phyloP scores from a whole-genome alignment of 108 stramenopile genomes.

The Cyclotella atomus region DNA sequence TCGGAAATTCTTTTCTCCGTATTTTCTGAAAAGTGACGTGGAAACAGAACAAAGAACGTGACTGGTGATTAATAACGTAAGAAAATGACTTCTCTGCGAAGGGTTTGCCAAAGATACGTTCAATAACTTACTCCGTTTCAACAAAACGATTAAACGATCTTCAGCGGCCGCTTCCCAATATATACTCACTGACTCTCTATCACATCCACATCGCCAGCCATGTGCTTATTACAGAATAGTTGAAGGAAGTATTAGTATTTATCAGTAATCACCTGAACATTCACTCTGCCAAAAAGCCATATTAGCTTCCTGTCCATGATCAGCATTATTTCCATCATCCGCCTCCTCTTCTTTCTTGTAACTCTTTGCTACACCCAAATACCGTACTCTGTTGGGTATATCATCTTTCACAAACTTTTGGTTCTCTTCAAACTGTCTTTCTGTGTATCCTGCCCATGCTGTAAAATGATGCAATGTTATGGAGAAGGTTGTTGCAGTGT shows the following conservation, averaged over 20 bases:
- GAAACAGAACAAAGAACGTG: too few relatives aligned
- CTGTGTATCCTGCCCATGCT: conserved; percentile 56
- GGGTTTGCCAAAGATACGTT: not conserved
- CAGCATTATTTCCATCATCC: not conserved
- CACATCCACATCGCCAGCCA: too few relatives aligned
- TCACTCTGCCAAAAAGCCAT: conserved; percentile 2
- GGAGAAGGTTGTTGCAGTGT: conserved; percentile 64
- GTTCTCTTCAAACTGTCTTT: conserved; percentile 42
- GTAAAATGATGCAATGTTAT: conserved; percentile 80
- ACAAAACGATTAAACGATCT: too few relatives aligned
- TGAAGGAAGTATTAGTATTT: not conserved
- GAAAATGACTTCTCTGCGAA: too few relatives aligned
- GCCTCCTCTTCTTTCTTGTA: not conserved
- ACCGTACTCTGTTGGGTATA: conserved; percentile 25
- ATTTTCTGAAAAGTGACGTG: too few relatives aligned
- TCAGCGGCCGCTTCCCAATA: too few relatives aligned
- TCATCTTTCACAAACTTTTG: conserved; percentile 53
- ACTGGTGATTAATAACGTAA: too few relatives aligned
- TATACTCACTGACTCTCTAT: too few relatives aligned
- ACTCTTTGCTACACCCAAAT: conserved; percentile 17
- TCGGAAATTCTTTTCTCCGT: too few relatives aligned
- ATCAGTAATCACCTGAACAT: not conserved
- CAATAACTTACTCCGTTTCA: not conserved
- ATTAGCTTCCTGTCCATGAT: not conserved
- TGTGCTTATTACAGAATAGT: not conserved